Conservation (phyloP, 495 filamentous ascomycete species). For the Penicillium riverlandense region DNA sequence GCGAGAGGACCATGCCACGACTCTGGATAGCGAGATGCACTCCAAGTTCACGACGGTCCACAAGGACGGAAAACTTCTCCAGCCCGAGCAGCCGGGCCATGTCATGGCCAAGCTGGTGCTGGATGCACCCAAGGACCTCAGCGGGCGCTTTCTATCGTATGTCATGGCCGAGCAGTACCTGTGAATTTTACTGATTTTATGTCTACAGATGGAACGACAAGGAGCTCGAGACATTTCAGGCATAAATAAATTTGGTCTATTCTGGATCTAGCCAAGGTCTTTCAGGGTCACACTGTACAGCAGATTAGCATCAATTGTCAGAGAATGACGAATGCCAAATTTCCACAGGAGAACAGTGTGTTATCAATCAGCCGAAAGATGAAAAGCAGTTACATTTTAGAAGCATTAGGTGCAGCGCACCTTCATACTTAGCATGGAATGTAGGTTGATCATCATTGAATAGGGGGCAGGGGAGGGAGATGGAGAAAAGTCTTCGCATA, state of each 20-base stretch:
- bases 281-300: conserved; percentile 13
- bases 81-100: conserved; percentile 75
- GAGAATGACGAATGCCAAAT: conserved; percentile 15
- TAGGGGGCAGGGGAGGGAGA: conserved; percentile 3
- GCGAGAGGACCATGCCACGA: conserved; percentile 57
- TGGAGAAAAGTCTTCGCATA: conserved; percentile 11
- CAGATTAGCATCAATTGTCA: conserved; percentile 28
- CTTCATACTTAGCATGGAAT: conserved; percentile 94
- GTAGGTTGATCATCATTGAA: conserved; percentile 62
- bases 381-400: conserved; percentile 77
- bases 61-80: conserved; percentile 59
- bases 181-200: conserved; percentile 19
- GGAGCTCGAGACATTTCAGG: conserved; percentile 58
- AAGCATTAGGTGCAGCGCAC: conserved; percentile 57
- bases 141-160: conserved; percentile 69
- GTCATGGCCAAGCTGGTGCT: conserved; percentile 76
- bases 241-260: conserved; percentile 15
- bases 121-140: conserved; percentile 55
- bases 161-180: conserved; percentile 14
- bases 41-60: conserved; percentile 64
- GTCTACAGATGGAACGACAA: conserved; percentile 60
- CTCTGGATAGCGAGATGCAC: conserved; percentile 59
- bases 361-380: conserved; percentile 83
- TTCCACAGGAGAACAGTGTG: conserved; percentile 5
- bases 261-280: conserved; percentile 4